phyloP scores from a whole-genome alignment of 495 filamentous ascomycete species.

The Penicillium psychrofluorescens region DNA sequence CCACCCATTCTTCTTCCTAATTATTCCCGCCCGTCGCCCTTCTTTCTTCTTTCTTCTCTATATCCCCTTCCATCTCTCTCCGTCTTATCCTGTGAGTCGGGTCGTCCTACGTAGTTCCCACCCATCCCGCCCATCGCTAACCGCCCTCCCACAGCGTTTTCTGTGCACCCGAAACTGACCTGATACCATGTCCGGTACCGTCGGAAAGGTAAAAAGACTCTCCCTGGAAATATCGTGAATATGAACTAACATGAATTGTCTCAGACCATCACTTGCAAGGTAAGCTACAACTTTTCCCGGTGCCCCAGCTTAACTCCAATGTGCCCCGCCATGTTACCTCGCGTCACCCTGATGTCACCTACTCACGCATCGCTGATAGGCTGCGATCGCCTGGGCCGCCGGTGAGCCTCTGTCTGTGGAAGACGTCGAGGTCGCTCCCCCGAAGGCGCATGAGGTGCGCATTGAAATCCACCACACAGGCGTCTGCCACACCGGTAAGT shows the following conservation, averaged over 20 bases:
- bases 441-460: slow-evolving; percentile 91
- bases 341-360: background rate
- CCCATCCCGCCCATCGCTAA: too few relatives aligned
- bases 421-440: slow-evolving; percentile 85
- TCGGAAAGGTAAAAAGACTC: slow-evolving; percentile 43
- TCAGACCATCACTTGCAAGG: slow-evolving; percentile 74
- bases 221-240: background rate
- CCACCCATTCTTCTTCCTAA: too few relatives aligned
- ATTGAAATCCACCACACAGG: slow-evolving; percentile 96
- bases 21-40: too few relatives aligned
- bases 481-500: slow-evolving; percentile 91
- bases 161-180: too few relatives aligned
- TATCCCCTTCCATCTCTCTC: slow-evolving; percentile 1
- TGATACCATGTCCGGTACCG: slow-evolving; percentile 41
- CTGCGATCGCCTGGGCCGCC: slow-evolving; percentile 93
- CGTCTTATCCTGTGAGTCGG: background rate
- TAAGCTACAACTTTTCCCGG: slow-evolving; percentile 16
- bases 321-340: too few relatives aligned
- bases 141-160: too few relatives aligned
- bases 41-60: slow-evolving; percentile 1
- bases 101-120: too few relatives aligned
- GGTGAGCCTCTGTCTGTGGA: slow-evolving; percentile 83
- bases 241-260: background rate
- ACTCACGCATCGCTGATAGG: slow-evolving; percentile 40
- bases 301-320: too few relatives aligned